Percentiles rank a stretch among this genome's conserved stretches.
These are phyloP conservation scores for Paramecium tetraurelia DNA, from an alignment of 73 alveolate genomes.

Conservation along the genomic window DNA sequence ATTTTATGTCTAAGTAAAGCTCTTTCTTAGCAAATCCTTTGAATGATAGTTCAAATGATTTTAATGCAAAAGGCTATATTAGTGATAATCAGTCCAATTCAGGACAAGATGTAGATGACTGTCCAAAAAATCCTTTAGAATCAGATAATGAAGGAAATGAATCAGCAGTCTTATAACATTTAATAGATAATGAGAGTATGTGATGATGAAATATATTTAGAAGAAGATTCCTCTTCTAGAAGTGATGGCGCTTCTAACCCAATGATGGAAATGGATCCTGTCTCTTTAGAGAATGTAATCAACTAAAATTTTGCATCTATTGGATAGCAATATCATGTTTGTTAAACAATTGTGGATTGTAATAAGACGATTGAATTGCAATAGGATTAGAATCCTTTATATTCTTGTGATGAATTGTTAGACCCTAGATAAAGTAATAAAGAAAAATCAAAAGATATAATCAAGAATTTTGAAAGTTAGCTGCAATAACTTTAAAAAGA, in stretches of 20 bases:
- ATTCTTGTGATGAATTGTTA: background rate
- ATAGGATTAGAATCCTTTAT: background rate
- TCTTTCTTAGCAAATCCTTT: background rate
- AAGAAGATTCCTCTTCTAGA: background rate
- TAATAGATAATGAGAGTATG: background rate
- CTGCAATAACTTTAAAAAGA: background rate
- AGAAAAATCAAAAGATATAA: background rate
- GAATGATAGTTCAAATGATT: background rate
- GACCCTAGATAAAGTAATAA: background rate
- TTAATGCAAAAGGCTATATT: background rate
- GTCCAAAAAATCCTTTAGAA: background rate
- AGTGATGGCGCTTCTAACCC: background rate
- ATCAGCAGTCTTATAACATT: background rate
- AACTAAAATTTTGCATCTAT: background rate
- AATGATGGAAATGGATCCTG: background rate
- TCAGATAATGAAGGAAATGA: background rate
- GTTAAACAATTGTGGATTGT: background rate
- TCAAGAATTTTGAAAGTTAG: background rate
- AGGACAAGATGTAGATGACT: background rate
- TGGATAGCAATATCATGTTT: background rate
- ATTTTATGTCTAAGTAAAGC: background rate
- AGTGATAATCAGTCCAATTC: background rate
- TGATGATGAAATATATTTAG: background rate
- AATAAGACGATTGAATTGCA: background rate
- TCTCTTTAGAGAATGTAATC: background rate